phyloP scores from a whole-genome alignment of 129 eudicot genomes.

The Flaveria ramosissima region DNA sequence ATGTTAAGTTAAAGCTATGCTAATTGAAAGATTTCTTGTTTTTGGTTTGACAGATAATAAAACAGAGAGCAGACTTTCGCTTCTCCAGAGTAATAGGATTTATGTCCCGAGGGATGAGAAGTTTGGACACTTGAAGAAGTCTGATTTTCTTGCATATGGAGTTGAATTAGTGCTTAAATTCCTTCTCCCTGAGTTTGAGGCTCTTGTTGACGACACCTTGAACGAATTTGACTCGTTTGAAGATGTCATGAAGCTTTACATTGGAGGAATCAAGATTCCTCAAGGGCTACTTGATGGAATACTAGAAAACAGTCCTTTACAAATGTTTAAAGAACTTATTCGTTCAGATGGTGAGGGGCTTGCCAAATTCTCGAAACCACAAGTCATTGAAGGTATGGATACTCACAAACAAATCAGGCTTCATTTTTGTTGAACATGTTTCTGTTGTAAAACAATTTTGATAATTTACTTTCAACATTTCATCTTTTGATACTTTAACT shows the following conservation, averaged over 20 bases:
- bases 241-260: slow-evolving; percentile 46
- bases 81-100: slow-evolving; percentile 31
- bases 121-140: slow-evolving; percentile 48
- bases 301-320: slow-evolving; percentile 34
- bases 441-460: not conserved
- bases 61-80: slow-evolving; percentile 48
- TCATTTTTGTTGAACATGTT: not conserved
- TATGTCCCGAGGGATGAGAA: slow-evolving; percentile 69
- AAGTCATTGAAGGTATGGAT: slow-evolving; percentile 47
- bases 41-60: slow-evolving; percentile 39
- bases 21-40: not conserved
- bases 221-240: slow-evolving; percentile 44
- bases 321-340: slow-evolving; percentile 43
- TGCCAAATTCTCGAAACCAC: slow-evolving; percentile 41
- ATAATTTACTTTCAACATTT: not conserved
- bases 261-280: slow-evolving; percentile 48
- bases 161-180: slow-evolving; percentile 45
- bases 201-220: slow-evolving; percentile 38
- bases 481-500: not conserved
- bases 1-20: not conserved
- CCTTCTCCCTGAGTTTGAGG: slow-evolving; percentile 41
- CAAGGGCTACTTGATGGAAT: slow-evolving; percentile 20
- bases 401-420: not conserved
- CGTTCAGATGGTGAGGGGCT: slow-evolving; percentile 48
- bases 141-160: slow-evolving; percentile 51